Evolutionary conservation across 2,329 filamentous ascomycete genomes (phyloP).

Genomic region (Colletotrichum tabaci): DNA sequence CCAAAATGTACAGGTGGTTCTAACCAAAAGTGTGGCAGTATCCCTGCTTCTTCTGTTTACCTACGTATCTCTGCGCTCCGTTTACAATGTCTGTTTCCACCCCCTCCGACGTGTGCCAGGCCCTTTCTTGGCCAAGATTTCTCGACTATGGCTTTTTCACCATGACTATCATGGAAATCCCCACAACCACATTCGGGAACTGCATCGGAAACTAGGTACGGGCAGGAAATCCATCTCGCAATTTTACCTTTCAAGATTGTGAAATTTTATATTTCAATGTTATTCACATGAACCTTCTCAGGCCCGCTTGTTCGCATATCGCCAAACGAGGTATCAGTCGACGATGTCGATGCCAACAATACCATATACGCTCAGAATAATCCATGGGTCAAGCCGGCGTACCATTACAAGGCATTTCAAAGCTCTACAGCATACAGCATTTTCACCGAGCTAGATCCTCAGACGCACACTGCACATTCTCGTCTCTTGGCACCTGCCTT

Average conservation of each 20-base stretch:
- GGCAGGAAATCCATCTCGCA: too few species aligned
- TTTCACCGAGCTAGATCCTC: constrained; percentile 28
- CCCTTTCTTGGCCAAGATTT: constrained; percentile 20
- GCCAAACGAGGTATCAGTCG: constrained; percentile 31
- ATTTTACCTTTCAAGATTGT: too few species aligned
- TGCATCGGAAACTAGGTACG: constrained; percentile 27
- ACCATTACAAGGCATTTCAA: constrained; percentile 28
- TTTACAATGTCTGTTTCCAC: constrained; percentile 26
- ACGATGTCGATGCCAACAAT: constrained; percentile 15
- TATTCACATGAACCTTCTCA: neutral
- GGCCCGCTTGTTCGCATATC: constrained; percentile 31
- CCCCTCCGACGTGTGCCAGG: constrained; percentile 24
- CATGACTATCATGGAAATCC: constrained; percentile 21
- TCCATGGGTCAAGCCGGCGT: constrained; percentile 24
- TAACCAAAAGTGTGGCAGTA: too few species aligned
- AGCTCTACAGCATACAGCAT: constrained; percentile 21
- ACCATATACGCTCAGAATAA: constrained; percentile 22
- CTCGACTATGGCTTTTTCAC: constrained; percentile 32
- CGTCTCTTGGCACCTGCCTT: constrained; percentile 22
- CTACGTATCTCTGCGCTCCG: neutral
- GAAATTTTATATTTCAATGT: too few species aligned
- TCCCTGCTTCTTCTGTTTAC: neutral
- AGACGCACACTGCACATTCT: constrained; percentile 10
- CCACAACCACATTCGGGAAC: constrained; percentile 7
- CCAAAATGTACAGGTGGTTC: too few species aligned